phyloP scores from a whole-genome alignment of 805 yeast genomes.

The Saccharomycopsis capsularis region DNA sequence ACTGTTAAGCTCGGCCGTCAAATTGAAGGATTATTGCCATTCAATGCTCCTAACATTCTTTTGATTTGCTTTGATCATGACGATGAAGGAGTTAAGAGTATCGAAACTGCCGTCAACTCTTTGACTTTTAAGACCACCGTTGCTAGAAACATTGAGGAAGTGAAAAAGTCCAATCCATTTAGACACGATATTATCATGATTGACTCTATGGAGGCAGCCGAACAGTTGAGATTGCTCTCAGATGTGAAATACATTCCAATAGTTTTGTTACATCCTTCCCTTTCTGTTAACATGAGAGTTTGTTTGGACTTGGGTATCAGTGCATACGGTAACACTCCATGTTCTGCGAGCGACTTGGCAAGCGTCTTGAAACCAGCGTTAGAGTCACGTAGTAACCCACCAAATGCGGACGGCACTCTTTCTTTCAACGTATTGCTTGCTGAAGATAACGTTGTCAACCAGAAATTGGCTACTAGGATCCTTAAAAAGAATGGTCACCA shows the following conservation, averaged over 20 bases:
- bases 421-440: constrained; percentile 72
- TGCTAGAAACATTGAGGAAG: constrained; percentile 50
- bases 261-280: constrained; percentile 67
- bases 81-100: constrained; percentile 33
- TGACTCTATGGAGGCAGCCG: constrained; percentile 71
- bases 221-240: constrained; percentile 57
- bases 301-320: constrained; percentile 84
- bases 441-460: constrained; percentile 83
- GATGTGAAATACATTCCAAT: constrained; percentile 82
- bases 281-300: constrained; percentile 71
- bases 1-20: constrained; percentile 53
- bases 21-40: constrained; percentile 64
- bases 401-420: constrained; percentile 70
- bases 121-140: constrained; percentile 59
- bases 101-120: constrained; percentile 43
- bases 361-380: constrained; percentile 79
- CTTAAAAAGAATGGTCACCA: constrained; percentile 80
- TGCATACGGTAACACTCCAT: constrained; percentile 84
- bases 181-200: constrained; percentile 77
- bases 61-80: constrained; percentile 63
- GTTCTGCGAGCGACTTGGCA: constrained; percentile 74
- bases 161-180: constrained; percentile 44
- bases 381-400: constrained; percentile 74
- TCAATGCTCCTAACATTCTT: constrained; percentile 60
- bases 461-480: constrained; percentile 78